A percentile compares a stretch with the other conserved stretches of the same genome.
Conservation (phyloP, 306 rosid species). For the Benincasa hispida region DNA sequence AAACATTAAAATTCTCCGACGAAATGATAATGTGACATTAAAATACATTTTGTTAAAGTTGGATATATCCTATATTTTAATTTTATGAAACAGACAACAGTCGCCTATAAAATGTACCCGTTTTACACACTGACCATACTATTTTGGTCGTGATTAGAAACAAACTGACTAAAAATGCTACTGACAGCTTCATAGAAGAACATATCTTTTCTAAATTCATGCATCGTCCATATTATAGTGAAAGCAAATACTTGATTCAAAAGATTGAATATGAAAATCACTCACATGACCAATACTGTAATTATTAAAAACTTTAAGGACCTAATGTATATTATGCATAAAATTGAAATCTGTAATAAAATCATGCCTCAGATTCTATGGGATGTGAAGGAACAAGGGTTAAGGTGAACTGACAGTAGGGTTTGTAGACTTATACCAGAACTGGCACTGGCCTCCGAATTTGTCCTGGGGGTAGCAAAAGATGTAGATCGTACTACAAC, state of each 20-base stretch:
- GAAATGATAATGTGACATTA: neutral
- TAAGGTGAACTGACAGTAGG: constrained; percentile 9
- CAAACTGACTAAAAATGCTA: neutral
- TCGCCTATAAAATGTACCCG: neutral
- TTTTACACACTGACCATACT: neutral
- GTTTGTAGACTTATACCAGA: constrained; percentile 38
- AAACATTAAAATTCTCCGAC: too few relatives aligned
- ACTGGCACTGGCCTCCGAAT: constrained; percentile 29
- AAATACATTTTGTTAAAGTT: neutral
- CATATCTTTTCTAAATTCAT: neutral
- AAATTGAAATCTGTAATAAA: neutral
- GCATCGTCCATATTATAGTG: neutral
- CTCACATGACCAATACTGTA: neutral
- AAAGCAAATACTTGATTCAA: neutral
- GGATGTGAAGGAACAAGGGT: neutral
- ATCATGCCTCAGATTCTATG: neutral
- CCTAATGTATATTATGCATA: neutral
- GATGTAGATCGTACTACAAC: constrained; percentile 80
- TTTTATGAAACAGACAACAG: neutral
- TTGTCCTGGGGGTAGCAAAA: constrained; percentile 36
- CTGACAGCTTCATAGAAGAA: neutral
- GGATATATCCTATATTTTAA: neutral
- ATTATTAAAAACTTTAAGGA: neutral
- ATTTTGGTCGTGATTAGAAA: neutral
- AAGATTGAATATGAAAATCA: neutral